Evolutionary conservation across 345 rosid genomes (phyloP), one percentile per base, ranked within the genome.

Genomic region (Salix dunnii): DNA sequence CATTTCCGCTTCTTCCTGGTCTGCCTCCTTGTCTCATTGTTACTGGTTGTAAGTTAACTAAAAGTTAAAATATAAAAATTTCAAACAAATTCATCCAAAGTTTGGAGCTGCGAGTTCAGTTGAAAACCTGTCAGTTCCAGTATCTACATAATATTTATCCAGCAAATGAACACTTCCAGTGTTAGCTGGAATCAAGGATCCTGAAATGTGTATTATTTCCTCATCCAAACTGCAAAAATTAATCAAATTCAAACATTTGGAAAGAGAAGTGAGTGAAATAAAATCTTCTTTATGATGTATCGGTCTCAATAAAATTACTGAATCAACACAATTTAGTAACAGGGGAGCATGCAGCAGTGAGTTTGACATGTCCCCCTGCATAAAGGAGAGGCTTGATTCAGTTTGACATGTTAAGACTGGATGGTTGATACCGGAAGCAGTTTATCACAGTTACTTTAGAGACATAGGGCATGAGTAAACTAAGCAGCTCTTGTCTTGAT

Each of bases 161-260:
- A 91, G 80, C 93, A 90, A 92, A 74, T 77, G 76, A 16, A 86
- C 76, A 64, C 87, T 88, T 83, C 97, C 93, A 38, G 96, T 91
- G 76, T 82, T 80, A 53, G 75, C 84, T 25, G 87, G 84, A 64
- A 82, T 76, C 69, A 92, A 76, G 11, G 98, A 90, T 53, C 98
- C 94, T 58, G 81, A 82, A 76, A 91, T 89, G 82, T 88, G 93
- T 79, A 90, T 78, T 38, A 86, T 87, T 83, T 94, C 97, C 79
- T 89, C 90, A 79, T 92, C 92, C 70, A 90, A 83, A 84, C 94
- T 92, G 90, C 88, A 86, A 75, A 72, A 49, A 65, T 58, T n/a
- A 70, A 77, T 38, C 63, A 65, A 58, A 25, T 51, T 68, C 71
- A 81, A 76, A 78, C 30, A 17, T 68, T 43, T 75, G 21, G 21